These are phyloP conservation scores for Umbelopsis isabellina DNA, from an alignment of 192 early-diverging fungal species.

Conservation along the genomic window DNA sequence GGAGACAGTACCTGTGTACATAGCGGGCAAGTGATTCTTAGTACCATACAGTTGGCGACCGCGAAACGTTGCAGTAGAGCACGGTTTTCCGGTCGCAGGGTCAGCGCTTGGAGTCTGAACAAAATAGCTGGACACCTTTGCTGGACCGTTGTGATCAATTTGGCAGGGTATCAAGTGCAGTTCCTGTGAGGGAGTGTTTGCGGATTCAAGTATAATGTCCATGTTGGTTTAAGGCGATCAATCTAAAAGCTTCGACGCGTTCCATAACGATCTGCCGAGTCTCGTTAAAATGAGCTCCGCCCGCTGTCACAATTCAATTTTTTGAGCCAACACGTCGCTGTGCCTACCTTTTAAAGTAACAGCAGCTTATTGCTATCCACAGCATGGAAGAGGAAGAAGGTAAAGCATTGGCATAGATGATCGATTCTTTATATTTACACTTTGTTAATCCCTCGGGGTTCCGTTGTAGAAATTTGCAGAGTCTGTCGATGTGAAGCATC, in stretches of 20 bases:
- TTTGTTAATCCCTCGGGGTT: background rate
- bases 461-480: constrained; percentile 69
- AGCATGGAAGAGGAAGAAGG: constrained; percentile 23
- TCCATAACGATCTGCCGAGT: too few relatives aligned
- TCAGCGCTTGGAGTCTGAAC: background rate
- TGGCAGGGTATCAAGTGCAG: constrained; percentile 9
- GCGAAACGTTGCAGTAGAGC: background rate
- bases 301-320: constrained; percentile 19
- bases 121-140: constrained; percentile 10
- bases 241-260: background rate
- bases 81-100: background rate
- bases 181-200: background rate
- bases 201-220: constrained; percentile 1
- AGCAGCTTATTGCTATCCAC: constrained; percentile 1
- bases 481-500: constrained; percentile 82
- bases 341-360: background rate
- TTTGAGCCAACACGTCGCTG: background rate
- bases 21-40: background rate
- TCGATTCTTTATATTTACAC: background rate
- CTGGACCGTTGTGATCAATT: constrained; percentile 3
- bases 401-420: background rate
- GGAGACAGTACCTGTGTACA: background rate
- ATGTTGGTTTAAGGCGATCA: background rate
- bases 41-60: constrained; percentile 3
- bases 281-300: background rate